Conservation (phyloP, 352 stramenopile species). For the Pythium grandisporangium region DNA sequence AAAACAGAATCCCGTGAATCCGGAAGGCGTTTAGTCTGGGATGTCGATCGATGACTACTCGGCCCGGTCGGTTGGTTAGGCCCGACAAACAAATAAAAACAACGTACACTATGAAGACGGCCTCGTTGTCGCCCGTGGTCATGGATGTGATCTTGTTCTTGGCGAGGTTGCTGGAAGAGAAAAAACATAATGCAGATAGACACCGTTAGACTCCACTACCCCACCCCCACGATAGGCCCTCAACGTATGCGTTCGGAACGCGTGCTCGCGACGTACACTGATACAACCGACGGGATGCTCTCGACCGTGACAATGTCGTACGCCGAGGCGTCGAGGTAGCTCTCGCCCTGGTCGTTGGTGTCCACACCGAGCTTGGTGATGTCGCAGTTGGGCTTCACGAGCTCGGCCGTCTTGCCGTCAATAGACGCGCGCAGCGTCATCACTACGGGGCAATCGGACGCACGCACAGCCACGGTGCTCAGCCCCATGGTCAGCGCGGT, state of each 20-base stretch:
- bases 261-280: not conserved
- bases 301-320: not conserved
- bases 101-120: not conserved
- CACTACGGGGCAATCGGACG: not conserved
- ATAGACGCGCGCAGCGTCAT: not conserved
- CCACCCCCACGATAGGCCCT: not conserved
- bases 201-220: not conserved
- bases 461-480: too few relatives aligned
- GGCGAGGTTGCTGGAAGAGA: not conserved
- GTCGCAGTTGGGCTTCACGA: not conserved
- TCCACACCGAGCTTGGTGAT: not conserved
- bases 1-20: too few relatives aligned
- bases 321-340: not conserved
- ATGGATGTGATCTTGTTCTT: not conserved
- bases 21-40: too few relatives aligned
- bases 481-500: too few relatives aligned
- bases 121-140: not conserved
- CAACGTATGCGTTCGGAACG: not conserved
- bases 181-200: too few relatives aligned
- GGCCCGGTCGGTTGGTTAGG: too few relatives aligned
- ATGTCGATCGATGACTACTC: too few relatives aligned
- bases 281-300: not conserved
- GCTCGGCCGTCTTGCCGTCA: not conserved
- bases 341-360: not conserved
- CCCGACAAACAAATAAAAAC: too few relatives aligned